Evolutionary conservation across 1,139 yeast genomes (phyloP).

Genomic region (Protomyces macrosporus): DNA sequence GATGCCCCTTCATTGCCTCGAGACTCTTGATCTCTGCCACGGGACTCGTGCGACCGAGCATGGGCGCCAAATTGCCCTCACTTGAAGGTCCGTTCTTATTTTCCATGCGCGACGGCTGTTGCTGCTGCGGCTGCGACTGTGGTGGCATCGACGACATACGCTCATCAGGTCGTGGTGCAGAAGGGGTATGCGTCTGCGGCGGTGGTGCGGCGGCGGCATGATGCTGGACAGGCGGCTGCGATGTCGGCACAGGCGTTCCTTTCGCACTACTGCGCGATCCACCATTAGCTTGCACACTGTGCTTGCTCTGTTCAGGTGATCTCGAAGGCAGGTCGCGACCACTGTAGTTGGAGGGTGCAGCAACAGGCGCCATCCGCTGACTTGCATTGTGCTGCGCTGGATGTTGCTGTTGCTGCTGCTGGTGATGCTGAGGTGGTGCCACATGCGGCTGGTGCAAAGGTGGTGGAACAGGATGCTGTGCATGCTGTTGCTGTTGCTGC

Average conservation of each 20-base stretch:
- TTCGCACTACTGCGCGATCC: too few relatives aligned
- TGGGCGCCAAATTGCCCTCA: conserved; percentile 20
- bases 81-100: background rate
- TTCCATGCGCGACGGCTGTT: background rate
- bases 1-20: background rate
- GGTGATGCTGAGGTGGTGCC: conserved; percentile 32
- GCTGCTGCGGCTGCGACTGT: background rate
- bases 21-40: conserved; percentile 21
- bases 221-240: too few relatives aligned
- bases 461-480: conserved; percentile 23
- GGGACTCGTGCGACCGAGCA: conserved; percentile 26
- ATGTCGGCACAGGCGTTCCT: too few relatives aligned
- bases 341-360: too few relatives aligned
- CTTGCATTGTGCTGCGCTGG: conserved; percentile 9
- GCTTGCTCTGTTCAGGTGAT: too few relatives aligned
- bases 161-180: too few relatives aligned
- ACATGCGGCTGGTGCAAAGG: conserved; percentile 30
- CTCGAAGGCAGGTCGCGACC: too few relatives aligned
- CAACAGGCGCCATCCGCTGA: too few relatives aligned
- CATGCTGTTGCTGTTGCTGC: conserved; percentile 28
- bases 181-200: too few relatives aligned
- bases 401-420: conserved; percentile 32
- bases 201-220: too few relatives aligned
- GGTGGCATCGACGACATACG: background rate
- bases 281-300: too few relatives aligned